Percentiles rank a stretch among this genome's conserved stretches.
Evolutionary conservation across 2,329 filamentous ascomycete genomes (phyloP).

Genomic region (Neofusicoccum laricinum): DNA sequence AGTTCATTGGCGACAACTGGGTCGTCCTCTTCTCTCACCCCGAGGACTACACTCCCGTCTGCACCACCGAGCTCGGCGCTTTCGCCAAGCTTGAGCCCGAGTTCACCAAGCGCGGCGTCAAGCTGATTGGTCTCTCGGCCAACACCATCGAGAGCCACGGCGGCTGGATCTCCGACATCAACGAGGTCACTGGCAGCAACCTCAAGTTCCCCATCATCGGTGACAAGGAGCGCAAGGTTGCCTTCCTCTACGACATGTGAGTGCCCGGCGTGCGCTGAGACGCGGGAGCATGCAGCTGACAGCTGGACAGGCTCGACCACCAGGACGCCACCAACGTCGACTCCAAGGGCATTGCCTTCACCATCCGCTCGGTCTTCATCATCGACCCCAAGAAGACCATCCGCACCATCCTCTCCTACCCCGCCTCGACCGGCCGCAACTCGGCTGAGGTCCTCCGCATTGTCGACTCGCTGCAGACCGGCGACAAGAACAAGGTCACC

Average conservation of each 20-base stretch:
- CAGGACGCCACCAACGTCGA: slow-evolving; percentile 60
- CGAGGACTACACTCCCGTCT: slow-evolving; percentile 88
- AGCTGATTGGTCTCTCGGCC: slow-evolving; percentile 84
- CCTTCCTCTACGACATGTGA: slow-evolving; percentile 50
- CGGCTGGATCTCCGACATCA: slow-evolving; percentile 81
- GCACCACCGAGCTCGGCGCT: slow-evolving; percentile 91
- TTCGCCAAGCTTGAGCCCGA: slow-evolving; percentile 87
- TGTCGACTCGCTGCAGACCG: slow-evolving; percentile 59
- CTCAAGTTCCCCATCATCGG: slow-evolving; percentile 52
- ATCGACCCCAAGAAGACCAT: slow-evolving; percentile 94
- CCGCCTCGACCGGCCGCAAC: slow-evolving; percentile 75
- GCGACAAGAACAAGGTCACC: slow-evolving; percentile 83
- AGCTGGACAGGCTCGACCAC: slow-evolving; percentile 40
- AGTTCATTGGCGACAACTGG: slow-evolving; percentile 77
- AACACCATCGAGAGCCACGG: slow-evolving; percentile 82
- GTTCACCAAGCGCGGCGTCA: slow-evolving; percentile 81
- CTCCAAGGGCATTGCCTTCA: slow-evolving; percentile 70
- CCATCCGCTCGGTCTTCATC: slow-evolving; percentile 91
- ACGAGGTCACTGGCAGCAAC: slow-evolving; percentile 43
- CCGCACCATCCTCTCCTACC: slow-evolving; percentile 84
- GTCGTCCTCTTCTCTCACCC: slow-evolving; percentile 82
- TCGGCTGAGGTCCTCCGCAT: slow-evolving; percentile 57
- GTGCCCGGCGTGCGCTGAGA: slow-evolving; percentile 24
- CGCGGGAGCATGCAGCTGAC: slow-evolving; percentile 28
- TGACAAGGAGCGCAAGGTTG: slow-evolving; percentile 48